Evolutionary conservation across 2,329 filamentous ascomycete species (phyloP).

Genomic region (Apiospora saccharicola): DNA sequence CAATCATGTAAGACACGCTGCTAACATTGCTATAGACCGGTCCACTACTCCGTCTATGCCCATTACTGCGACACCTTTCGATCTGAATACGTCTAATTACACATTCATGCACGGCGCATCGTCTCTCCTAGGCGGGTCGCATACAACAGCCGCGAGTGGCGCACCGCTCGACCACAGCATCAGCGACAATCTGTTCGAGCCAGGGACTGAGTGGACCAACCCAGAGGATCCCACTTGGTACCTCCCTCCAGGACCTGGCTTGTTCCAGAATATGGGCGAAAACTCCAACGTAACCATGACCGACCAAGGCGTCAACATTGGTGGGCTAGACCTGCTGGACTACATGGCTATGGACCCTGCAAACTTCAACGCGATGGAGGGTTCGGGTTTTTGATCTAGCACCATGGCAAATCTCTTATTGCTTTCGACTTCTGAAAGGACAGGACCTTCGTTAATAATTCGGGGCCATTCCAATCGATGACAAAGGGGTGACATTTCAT

Average conservation of each 20-base stretch:
- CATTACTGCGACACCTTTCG: constrained; percentile 70
- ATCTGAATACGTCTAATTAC: constrained; percentile 62
- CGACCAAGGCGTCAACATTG: constrained; percentile 71
- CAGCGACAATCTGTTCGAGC: constrained; percentile 53
- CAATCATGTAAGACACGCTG: neutral
- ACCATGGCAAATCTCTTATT: neutral
- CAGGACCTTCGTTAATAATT: neutral
- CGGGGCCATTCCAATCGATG: neutral
- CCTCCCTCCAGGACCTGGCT: constrained; percentile 67
- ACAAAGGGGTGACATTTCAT: neutral
- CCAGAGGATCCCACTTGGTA: constrained; percentile 72
- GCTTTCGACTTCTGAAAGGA: neutral
- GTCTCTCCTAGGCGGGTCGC: constrained; percentile 55
- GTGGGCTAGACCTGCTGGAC: constrained; percentile 71
- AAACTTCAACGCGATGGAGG: constrained; percentile 15
- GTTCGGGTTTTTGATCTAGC: constrained; percentile 1
- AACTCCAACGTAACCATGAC: constrained; percentile 70
- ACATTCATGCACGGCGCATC: constrained; percentile 57
- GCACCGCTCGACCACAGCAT: constrained; percentile 42
- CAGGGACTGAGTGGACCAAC: constrained; percentile 59
- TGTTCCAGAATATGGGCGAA: constrained; percentile 68
- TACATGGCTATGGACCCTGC: constrained; percentile 67
- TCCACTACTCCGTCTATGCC: constrained; percentile 54
- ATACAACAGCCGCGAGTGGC: constrained; percentile 50
- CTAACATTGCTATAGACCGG: constrained; percentile 42